Base-by-base conservation (phyloP, 768 basidiomycete genomes). In the Basidioascus undulatus region DNA sequence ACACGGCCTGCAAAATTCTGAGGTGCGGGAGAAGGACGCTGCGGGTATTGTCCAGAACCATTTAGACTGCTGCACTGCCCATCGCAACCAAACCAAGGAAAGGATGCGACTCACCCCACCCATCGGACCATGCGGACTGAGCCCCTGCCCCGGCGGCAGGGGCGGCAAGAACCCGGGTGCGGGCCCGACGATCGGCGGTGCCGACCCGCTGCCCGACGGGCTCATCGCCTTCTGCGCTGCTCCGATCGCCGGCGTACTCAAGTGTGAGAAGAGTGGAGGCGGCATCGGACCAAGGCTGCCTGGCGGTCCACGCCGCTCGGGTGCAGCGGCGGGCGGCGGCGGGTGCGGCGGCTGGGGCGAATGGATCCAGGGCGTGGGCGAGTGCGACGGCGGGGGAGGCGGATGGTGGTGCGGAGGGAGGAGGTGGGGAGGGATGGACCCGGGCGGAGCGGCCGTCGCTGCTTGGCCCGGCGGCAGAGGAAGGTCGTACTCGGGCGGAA, bases 401-500 rank as follows among this genome's bases (percentile, higher is more conserved):
- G 27, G 19, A 24, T 16, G 37, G 31, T 35, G 38, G 37, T 15
- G 27, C 38, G 25, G 42, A 41, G 26, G 38, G n/a, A 16, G 46
- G 35, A 13, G 32, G 19, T n/a, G 32, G 15, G 26, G 46, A 41
- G 27, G 45, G 47, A 16, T 33, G 15, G 24, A 24, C 25, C 35
- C 46, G 47, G 7, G 48, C 4, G 4, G 37, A 25, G n/a, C 23
- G n/a, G 24, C 16, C 25, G 39, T 32, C 27, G 35, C 24, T 43
- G 23, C 10, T 3, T 40, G 28, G 40, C 35, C 18, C 12, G 41
- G 44, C 20, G 33, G 40, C 24, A 42, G 39, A 33, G 39, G 61
- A 48, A 59, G 56, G 48, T 72, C 71, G 47, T 67, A 66, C 45
- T 76, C 71, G 18, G 69, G 67, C 21, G 71, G 69, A 12, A 86